Base-by-base conservation (phyloP, 1,284 basidiomycete species). In the Vanrija humicola region DNA sequence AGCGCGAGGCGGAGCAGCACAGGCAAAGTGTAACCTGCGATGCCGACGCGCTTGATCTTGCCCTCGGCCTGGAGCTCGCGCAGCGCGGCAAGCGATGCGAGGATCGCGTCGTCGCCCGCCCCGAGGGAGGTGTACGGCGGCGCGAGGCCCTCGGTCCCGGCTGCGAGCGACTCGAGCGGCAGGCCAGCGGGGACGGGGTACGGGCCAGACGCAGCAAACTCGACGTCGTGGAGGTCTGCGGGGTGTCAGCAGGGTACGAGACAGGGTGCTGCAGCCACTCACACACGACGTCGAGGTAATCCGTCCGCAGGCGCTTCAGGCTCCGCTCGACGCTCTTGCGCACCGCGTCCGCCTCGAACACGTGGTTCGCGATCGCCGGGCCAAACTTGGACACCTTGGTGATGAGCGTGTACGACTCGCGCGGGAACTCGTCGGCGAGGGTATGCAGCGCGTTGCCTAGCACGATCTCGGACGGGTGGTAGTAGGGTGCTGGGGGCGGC, bases 381-480 rank as follows among this genome's bases (percentile, higher is more conserved):
- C 90, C 91, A 73, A 89, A 94, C 47, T 94, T 84, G 23, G 93
- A 95, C 59, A 87, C 89, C 77, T 98, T 98, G n/a, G 93, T 94
- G 77, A 92, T 86, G 72, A 95, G 74, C 64, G 85, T 82, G 73
- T 95, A 96, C 1, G 85, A 84, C 15, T 82, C 81, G 25, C 92
- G 83, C 18, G 90, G 90, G 68, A 87, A 93, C 66, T 90, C 86
- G 50, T 76, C 72, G 46, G 79, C 76, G 19, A 95, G 77, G 0
- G 82, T 79, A 48, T 83, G 76, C 23, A 94, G 79, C 4, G 84
- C 83, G 46, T 87, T 83, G 10, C 94, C 94, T 18, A 98, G 80
- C 1, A 96, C 82, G 58, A 89, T 84, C 77, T 98, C 94, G 3
- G 93, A 96, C 2, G 86, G 84, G 29, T 90, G 90, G 75, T 98